These are phyloP conservation scores for Vachellia collinsii DNA, from an alignment of 306 rosid species.

Conservation along the genomic window DNA sequence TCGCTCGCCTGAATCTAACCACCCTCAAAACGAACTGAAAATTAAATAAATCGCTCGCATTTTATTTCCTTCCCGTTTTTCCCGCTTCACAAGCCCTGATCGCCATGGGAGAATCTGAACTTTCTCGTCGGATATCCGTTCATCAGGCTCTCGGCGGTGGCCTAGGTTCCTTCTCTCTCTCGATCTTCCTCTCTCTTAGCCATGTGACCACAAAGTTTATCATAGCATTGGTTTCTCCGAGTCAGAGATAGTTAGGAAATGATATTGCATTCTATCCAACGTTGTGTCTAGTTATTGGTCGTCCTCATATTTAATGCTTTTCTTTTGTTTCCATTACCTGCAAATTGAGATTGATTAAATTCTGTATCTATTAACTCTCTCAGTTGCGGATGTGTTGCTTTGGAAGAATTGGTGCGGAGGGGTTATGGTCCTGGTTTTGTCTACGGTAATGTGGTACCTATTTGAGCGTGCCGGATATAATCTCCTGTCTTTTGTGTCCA, in stretches of 20 bases:
- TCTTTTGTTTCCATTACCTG: too few species aligned
- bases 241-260: background rate
- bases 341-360: slow-evolving; percentile 26
- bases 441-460: slow-evolving; percentile 75
- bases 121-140: slow-evolving; percentile 61
- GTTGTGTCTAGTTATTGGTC: background rate
- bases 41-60: background rate
- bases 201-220: background rate
- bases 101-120: slow-evolving; percentile 75
- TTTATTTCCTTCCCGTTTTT: background rate
- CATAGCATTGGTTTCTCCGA: slow-evolving; percentile 24
- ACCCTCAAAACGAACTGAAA: background rate
- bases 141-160: slow-evolving; percentile 83
- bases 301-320: background rate
- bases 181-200: slow-evolving; percentile 25
- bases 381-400: slow-evolving; percentile 86
- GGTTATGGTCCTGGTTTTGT: slow-evolving; percentile 54
- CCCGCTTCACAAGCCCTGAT: slow-evolving; percentile 40
- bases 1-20: background rate
- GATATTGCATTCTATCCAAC: slow-evolving; percentile 26
- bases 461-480: slow-evolving; percentile 92
- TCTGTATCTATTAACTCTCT: slow-evolving; percentile 14
- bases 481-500: slow-evolving; percentile 77
- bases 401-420: slow-evolving; percentile 91
- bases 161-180: slow-evolving; percentile 51